Conservation (phyloP, 257 asterid genomes). For the Prunella vulgaris region DNA sequence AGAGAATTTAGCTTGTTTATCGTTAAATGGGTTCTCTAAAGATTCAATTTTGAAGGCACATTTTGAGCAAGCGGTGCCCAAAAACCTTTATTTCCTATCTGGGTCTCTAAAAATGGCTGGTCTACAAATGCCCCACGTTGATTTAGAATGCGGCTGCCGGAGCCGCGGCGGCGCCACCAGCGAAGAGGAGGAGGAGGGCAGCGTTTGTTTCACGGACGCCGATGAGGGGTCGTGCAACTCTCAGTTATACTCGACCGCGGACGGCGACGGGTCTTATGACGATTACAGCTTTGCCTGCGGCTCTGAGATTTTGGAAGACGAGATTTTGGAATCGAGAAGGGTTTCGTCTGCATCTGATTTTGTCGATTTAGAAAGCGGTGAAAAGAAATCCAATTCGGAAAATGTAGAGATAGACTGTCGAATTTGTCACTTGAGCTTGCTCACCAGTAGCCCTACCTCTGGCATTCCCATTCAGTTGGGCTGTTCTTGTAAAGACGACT, state of each 20-base stretch:
- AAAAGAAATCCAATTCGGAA: constrained; percentile 33
- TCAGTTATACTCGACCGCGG: constrained; percentile 74
- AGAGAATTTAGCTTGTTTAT: constrained; percentile 1
- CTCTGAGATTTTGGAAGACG: constrained; percentile 42
- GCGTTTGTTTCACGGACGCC: constrained; percentile 71
- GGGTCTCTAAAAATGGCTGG: constrained; percentile 36
- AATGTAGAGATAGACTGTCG: constrained; percentile 66
- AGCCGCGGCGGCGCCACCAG: constrained; percentile 24
- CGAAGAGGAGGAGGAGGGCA: constrained; percentile 43
- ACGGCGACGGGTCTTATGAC: constrained; percentile 64
- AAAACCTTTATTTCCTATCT: constrained; percentile 16
- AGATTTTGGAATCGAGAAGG: constrained; percentile 37
- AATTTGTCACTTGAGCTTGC: constrained; percentile 79
- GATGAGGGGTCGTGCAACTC: constrained; percentile 73
- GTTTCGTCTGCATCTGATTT: constrained; percentile 42
- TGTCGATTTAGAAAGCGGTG: constrained; percentile 44
- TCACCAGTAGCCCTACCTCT: constrained; percentile 45
- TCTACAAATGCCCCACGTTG: constrained; percentile 41
- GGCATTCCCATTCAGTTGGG: constrained; percentile 81
- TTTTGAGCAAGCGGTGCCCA: neutral
- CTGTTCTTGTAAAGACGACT: constrained; percentile 80
- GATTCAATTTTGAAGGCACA: constrained; percentile 29
- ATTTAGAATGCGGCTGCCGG: constrained; percentile 66
- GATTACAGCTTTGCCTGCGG: constrained; percentile 40
- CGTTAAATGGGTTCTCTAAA: constrained; percentile 17